Base-by-base conservation (phyloP, 2,329 filamentous ascomycete species). In the Fusarium lyarnte region DNA sequence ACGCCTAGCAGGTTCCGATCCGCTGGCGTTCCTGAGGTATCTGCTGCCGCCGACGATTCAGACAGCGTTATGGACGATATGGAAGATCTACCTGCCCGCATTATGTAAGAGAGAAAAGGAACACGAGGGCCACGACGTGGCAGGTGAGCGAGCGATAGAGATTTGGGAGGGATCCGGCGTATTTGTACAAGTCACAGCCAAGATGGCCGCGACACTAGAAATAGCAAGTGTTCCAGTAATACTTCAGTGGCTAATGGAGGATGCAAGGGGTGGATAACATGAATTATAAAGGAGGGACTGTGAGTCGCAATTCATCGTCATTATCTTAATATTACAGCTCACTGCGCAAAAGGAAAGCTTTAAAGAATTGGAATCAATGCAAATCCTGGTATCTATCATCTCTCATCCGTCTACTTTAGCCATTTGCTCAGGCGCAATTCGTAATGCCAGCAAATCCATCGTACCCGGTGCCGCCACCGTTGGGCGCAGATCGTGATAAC, bases 11-110 rank as follows among this genome's bases (percentile, higher is more conserved):
- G 77, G 63, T 77, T 76, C 63, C 78, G 75, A 51, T 67, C 78
- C 25, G 58, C 67, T 35, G 52, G 65, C 6, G 61, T 60, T 5
- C 57, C 53, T 23, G 73, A 64, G 23, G 66, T 68, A 36, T 58
- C 65, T 8, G 49, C 42, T 39, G 61, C 47, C 17, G 64, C 68
- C n/a, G 72, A 76, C 17, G 76, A 73, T 19, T 80, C 77, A 8
- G 79, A 80, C 27, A 82, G 81, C 41, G 78, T 78, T 19, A 83
- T 84, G 81, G 82, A 84, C 38, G 83, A 84, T 46, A 84, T 85
- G 83, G 82, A 84, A 58, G 83, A 85, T 63, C 73, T 85, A 43
- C 83, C 83, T 10, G 80, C 80, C n/a, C 76, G 76, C 17, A 47
- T 79, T n/a, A 21, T 47, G 39, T 76, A 60, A 65, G 23, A 49